Evolutionary conservation across 768 basidiomycete genomes (phyloP), one percentile per base, ranked within the genome.

Genomic region (Leucocoprinus sp.): DNA sequence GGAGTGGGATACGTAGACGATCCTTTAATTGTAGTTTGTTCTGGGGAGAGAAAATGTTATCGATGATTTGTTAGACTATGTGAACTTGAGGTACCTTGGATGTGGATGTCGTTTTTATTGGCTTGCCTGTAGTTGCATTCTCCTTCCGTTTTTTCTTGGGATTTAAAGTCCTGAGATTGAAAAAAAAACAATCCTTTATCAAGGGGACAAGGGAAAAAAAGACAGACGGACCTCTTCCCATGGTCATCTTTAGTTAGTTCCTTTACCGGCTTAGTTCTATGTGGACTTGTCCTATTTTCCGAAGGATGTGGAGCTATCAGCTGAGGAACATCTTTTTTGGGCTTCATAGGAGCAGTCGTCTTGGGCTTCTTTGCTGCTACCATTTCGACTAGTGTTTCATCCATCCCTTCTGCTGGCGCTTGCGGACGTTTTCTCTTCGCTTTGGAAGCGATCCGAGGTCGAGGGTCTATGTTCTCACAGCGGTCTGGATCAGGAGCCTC

Each of bases 91-190:
- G 37, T 37, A 49, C 50, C 21, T 49, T 45, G 18, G 43, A 27
- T n/a, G 38, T 24, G 4, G 28, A 4, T 12, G 12, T 33, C 26
- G 39, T 14, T 4, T 24, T 35, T 5, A 24, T 23, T 8, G 29
- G 31, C 33, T 19, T 35, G 18, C 38, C 31, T 8, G 50, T 36
- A 26, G 48, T n/a, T 2, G 37, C 33, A 33, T 67, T 67, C 38
- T 68, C 66, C 49, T 69, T 67, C n/a, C 60, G 51, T 47, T 60
- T 61, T 34, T 47, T 47, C 41, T 15, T n/a, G 17, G 21, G 38
- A 6, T 22, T 39, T 41, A 26, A 12, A 41, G 40, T 3, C 40
- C 33, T 23, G 15, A 41, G 39, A 40, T 41, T 41, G 24, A 24
- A 7, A 28, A 34, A 15, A 8, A 6, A n/a, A n/a, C n/a, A n/a